These are phyloP conservation scores for Saccharomycopsis hybrid DNA, from an alignment of 1,139 yeast genomes.

Conservation along the genomic window DNA sequence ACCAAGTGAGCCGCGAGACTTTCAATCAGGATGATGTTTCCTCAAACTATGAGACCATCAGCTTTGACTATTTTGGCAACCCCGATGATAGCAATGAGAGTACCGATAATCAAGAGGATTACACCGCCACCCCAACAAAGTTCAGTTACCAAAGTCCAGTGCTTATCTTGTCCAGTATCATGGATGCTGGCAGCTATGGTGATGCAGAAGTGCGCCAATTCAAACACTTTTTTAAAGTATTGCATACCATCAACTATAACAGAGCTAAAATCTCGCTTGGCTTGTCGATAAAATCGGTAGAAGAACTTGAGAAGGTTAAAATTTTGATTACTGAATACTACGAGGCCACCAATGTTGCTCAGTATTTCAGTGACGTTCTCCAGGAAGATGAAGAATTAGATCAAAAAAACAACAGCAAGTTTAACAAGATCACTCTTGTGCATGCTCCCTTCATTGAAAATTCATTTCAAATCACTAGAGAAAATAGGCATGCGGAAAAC, in stretches of 20 bases:
- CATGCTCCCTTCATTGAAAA: slow-evolving; percentile 25
- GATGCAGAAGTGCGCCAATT: slow-evolving; percentile 2
- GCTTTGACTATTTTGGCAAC: background rate
- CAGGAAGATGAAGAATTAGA: background rate
- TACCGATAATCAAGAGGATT: background rate
- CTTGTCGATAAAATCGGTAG: slow-evolving; percentile 11
- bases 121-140: background rate
- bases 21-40: slow-evolving; percentile 3
- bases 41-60: slow-evolving; percentile 2
- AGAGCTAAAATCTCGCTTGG: slow-evolving; percentile 6
- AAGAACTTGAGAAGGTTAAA: slow-evolving; percentile 21
- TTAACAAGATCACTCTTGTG: slow-evolving; percentile 19
- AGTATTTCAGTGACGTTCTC: slow-evolving; percentile 4
- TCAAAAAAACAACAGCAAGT: background rate
- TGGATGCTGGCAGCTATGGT: slow-evolving; percentile 13
- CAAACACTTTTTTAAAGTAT: slow-evolving; percentile 11
- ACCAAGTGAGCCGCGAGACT: background rate
- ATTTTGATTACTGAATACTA: slow-evolving; percentile 18
- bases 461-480: slow-evolving; percentile 13
- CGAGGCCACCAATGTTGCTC: background rate
- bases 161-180: slow-evolving; percentile 10
- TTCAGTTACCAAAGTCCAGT: slow-evolving; percentile 14
- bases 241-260: slow-evolving; percentile 8
- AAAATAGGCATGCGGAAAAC: slow-evolving; percentile 22
- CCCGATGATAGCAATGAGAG: background rate